Evolutionary conservation across 169 alveolate species (phyloP).

Genomic region (Eimeria praecox): DNA sequence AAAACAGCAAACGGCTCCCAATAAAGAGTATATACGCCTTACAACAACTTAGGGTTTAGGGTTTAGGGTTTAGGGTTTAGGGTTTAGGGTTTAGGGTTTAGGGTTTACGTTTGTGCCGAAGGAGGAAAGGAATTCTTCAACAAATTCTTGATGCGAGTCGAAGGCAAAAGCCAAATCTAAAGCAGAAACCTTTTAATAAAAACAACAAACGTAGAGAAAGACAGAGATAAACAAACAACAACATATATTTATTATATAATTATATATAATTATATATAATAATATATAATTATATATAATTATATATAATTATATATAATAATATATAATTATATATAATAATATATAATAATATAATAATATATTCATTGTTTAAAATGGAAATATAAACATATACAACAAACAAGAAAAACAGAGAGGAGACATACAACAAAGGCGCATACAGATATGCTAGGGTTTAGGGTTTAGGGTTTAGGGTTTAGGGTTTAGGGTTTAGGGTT

Average conservation of each 20-base stretch:
- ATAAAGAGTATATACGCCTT: not conserved
- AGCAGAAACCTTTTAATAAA: not conserved
- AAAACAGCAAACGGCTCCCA: not conserved
- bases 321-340: too few relatives aligned
- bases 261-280: not conserved
- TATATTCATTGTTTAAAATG: not conserved
- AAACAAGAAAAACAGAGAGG: too few relatives aligned
- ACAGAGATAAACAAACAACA: not conserved
- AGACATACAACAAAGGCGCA: too few relatives aligned
- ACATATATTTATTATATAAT: not conserved
- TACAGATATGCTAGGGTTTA: too few relatives aligned
- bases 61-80: slow-evolving; percentile 14
- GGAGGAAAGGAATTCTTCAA: not conserved
- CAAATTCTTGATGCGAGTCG: not conserved
- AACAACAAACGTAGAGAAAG: too few relatives aligned
- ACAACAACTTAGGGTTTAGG: not conserved
- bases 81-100: slow-evolving; percentile 23
- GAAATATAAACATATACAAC: not conserved
- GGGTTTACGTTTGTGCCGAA: not conserved
- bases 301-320: not conserved
- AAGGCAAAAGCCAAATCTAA: not conserved
- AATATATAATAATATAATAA: not conserved
- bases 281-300: not conserved
- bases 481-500: not conserved
- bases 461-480: not conserved